phyloP scores from a whole-genome alignment of 1,139 yeast genomes.

The Pichia sp. region DNA sequence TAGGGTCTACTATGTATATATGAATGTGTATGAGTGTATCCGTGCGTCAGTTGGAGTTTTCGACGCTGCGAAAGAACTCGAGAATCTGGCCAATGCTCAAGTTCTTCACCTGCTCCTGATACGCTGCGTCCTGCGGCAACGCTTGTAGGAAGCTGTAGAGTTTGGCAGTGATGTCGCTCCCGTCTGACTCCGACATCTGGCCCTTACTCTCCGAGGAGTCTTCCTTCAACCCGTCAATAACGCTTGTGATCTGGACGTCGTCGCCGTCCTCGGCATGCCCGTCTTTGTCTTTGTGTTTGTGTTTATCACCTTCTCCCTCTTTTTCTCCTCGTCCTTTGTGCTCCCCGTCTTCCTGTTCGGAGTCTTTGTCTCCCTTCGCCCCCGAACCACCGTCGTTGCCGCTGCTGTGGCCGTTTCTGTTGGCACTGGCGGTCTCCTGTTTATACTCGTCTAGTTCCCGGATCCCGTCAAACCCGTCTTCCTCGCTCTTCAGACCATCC shows the following conservation, averaged over 20 bases:
- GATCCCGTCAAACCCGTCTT: constrained; percentile 3
- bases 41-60: neutral
- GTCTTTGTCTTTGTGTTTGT: too few species aligned
- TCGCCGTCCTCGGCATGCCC: too few species aligned
- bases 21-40: too few species aligned
- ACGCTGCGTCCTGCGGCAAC: constrained; percentile 5
- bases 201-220: neutral
- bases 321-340: too few species aligned
- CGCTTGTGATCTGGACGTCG: constrained; percentile 5
- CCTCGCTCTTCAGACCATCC: neutral
- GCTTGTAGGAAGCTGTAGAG: constrained; percentile 6
- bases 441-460: constrained; percentile 7
- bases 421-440: neutral
- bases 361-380: too few species aligned
- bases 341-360: too few species aligned
- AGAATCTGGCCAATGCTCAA: constrained; percentile 9
- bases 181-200: neutral
- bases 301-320: too few species aligned
- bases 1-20: too few species aligned
- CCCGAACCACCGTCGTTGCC: too few species aligned
- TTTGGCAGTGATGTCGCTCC: neutral
- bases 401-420: neutral
- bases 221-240: constrained; percentile 6
- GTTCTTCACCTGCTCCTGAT: constrained; percentile 7
- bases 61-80: constrained; percentile 1